These are phyloP conservation scores for Suillus placidus DNA, from an alignment of 768 basidiomycete species.

Conservation along the genomic window DNA sequence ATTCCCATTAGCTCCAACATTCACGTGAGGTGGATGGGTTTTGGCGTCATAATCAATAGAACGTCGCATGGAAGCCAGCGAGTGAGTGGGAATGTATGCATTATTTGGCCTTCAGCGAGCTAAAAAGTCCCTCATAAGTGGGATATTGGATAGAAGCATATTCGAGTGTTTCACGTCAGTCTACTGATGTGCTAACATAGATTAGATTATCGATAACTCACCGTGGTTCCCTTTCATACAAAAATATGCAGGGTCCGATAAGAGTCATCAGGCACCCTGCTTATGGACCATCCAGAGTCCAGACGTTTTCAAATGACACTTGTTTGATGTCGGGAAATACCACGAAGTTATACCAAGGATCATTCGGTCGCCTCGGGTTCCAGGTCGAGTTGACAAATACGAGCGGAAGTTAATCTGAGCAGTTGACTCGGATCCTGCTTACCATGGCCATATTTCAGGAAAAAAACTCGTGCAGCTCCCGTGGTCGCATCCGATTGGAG, in stretches of 20 bases:
- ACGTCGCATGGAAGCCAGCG: not conserved
- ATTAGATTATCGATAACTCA: conserved; percentile 1
- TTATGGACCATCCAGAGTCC: not conserved
- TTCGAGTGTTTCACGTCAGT: not conserved
- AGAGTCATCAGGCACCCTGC: not conserved
- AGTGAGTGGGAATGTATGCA: not conserved
- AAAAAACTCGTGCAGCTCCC: not conserved
- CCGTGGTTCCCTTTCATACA: not conserved
- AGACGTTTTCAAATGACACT: not conserved
- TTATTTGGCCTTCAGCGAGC: not conserved
- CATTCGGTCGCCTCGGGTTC: not conserved
- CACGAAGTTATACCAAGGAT: not conserved
- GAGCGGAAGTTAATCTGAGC: not conserved
- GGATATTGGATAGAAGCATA: not conserved
- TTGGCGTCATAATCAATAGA: not conserved
- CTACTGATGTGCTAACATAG: not conserved
- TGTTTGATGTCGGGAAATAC: not conserved
- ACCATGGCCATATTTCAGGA: not conserved
- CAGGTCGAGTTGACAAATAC: not conserved
- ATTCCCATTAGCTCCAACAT: not conserved
- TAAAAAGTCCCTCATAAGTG: not conserved
- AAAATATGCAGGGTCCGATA: conserved; percentile 2
- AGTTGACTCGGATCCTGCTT: not conserved
- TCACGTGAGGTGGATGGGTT: not conserved
- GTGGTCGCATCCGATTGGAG: not conserved